phyloP scores from a whole-genome alignment of 495 filamentous ascomycete genomes.

The Lasiosphaeria miniovina region DNA sequence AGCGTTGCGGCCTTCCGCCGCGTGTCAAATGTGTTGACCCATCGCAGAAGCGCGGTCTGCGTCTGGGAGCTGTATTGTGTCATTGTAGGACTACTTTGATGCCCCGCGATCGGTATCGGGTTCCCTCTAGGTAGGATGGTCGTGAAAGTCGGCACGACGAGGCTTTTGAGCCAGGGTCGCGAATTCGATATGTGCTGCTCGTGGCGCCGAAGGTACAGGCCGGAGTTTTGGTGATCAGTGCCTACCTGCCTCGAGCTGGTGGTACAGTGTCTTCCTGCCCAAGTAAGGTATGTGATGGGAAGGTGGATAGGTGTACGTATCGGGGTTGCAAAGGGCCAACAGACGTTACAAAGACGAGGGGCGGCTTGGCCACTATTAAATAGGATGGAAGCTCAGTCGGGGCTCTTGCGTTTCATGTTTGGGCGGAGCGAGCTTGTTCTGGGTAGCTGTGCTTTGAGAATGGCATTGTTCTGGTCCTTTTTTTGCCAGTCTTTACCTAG shows the following conservation, averaged over 20 bases:
- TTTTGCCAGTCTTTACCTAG: neutral
- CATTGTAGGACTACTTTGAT: constrained; percentile 16
- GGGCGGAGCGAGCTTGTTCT: constrained; percentile 13
- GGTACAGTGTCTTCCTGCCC: too few species aligned
- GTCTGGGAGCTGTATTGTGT: constrained; percentile 26
- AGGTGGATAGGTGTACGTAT: too few species aligned
- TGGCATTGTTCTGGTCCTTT: constrained; percentile 24
- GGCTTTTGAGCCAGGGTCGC: neutral
- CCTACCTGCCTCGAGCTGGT: too few species aligned
- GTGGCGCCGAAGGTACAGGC: too few species aligned
- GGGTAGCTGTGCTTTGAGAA: constrained; percentile 8
- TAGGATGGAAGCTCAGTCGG: neutral
- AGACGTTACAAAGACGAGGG: too few species aligned
- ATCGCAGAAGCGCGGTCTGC: constrained; percentile 44
- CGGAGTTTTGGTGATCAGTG: too few species aligned
- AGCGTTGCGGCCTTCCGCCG: constrained; percentile 30
- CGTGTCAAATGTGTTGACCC: constrained; percentile 41
- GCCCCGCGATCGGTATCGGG: too few species aligned
- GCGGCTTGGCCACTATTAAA: too few species aligned
- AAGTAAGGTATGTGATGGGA: too few species aligned
- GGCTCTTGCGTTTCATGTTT: constrained; percentile 26
- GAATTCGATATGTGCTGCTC: neutral
- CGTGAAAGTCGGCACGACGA: neutral
- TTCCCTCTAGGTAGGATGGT: too few species aligned
- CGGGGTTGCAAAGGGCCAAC: too few species aligned